Evolutionary conservation across 1,139 yeast species (phyloP), one percentile per base, ranked within the genome.

Genomic region (Geotrichum klebahnii): DNA sequence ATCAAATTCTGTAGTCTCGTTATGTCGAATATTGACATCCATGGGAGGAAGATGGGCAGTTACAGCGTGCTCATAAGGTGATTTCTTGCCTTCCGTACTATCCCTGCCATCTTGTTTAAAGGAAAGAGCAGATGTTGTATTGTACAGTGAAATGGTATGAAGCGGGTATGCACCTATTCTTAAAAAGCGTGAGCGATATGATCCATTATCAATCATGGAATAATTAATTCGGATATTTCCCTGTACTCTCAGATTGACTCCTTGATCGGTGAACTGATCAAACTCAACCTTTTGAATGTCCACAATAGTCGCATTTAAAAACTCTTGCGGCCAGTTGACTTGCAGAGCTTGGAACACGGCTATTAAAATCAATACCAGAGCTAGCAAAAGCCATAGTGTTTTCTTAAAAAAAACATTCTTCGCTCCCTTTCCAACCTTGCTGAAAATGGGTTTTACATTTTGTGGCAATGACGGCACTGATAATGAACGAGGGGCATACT

Each of bases 21-120:
- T 55, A 10, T 59, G 50, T 5, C 53, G 50, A 5, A 57, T 50
- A 31, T 51, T 52, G 5, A 47, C 54, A 1, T 43, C 51, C 50
- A 61, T 45, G 9, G 55, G 41, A 3, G 65, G 65, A 19, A 60
- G 34, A 9, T 52, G 47, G 1, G 61, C 62, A 34, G 54, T 58
- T 5, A 57, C 62, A 2, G 62, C 56, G 29, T 53, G 53, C 4
- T 44, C 50, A 31, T 50, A 52, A 3, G 46, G 44, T 3, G 17
- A 8, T 31, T 31, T 28, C 16, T 20, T 20, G 16, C 31, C 31
- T 3, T 20, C n/a, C 10, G 33, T 8, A 14, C n/a, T 24, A 6
- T 32, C 44, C 8, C 16, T 19, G 28, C 14, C 36, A 2, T 42
- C 47, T 17, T 34, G 22, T 23, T 46, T 40, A n/a, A 51, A 35